These are phyloP conservation scores for Populus nigra DNA, from an alignment of 345 rosid species.

Conservation along the genomic window DNA sequence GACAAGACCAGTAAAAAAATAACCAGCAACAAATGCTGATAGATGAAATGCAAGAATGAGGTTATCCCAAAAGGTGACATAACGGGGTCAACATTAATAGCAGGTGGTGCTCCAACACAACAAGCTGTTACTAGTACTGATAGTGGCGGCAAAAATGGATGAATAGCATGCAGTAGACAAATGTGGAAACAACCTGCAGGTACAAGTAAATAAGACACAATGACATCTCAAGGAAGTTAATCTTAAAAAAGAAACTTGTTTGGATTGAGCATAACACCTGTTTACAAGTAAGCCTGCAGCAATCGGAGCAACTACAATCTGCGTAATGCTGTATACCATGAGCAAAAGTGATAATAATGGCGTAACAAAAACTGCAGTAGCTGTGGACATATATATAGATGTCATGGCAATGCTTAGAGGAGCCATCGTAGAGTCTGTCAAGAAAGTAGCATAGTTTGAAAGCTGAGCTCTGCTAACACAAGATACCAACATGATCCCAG, in stretches of 20 bases:
- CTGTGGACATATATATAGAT: constrained; percentile 60
- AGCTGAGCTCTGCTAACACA: constrained; percentile 98
- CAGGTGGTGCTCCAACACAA: constrained; percentile 90
- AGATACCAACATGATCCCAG: constrained; percentile 91
- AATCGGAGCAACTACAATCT: constrained; percentile 82
- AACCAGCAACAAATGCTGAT: constrained; percentile 72
- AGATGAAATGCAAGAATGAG: constrained; percentile 63
- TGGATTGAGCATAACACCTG: constrained; percentile 39
- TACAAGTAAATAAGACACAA: constrained; percentile 2
- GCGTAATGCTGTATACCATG: constrained; percentile 82
- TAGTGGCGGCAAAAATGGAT: constrained; percentile 68
- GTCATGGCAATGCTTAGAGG: constrained; percentile 97
- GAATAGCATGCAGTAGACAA: constrained; percentile 57
- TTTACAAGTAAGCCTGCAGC: constrained; percentile 80
- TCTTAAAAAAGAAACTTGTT: neutral
- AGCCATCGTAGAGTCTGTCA: constrained; percentile 78
- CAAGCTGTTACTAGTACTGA: constrained; percentile 81
- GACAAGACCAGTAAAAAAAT: constrained; percentile 51
- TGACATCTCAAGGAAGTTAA: neutral
- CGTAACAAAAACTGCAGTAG: constrained; percentile 76
- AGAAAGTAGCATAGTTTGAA: constrained; percentile 85
- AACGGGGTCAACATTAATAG: constrained; percentile 69
- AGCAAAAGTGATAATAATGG: constrained; percentile 80
- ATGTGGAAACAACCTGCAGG: constrained; percentile 66
- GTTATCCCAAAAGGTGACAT: constrained; percentile 71